Evolutionary conservation across 345 rosid genomes (phyloP), one percentile per base, ranked within the genome.

Genomic region (Tarenaya hassleriana): DNA sequence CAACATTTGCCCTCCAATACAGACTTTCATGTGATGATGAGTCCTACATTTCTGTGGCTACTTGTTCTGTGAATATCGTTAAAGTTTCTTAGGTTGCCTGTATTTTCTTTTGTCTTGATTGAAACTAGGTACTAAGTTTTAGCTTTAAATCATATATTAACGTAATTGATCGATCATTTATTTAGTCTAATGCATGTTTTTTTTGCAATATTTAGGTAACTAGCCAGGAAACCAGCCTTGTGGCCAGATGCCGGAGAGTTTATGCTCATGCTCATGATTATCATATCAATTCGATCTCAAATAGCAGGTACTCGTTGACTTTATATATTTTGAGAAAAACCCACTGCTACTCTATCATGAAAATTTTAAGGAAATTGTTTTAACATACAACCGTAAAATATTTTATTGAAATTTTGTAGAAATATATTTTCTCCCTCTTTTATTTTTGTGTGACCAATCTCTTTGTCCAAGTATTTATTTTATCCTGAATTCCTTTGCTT

Each of bases 231-330:
- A 86, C 87, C 37, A 88, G 72, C 75, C 74, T 78, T 59, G 62
- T 84, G 63, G 97, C 99, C 16, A 70, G 97, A 77, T 88, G 97
- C 66, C 86, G 99, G 58, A 80, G 99, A 76, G 88, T 94, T 27
- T 94, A 88, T 80, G 95, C 97, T 46, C 99, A 94, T 66, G 99
- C 99, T 58, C 99, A 94, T 76, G 73, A 68, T 73, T 90, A 79
- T 66, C 82, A 82, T 75, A 78, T 90, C 74, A 86, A 90, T 66
- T 90, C 97, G 21, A 72, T 90, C 48, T 83, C 97, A n/a, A 81
- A 72, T 63, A 90, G 88, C 73, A 86, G 97, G 97, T 84, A 70
- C 44, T 59, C 55, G 32, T 53, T 5, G 9, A 32, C 50, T 38
- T 47, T 50, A 17, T 11, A 51, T 43, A 37, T 44, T n/a, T n/a